Conservation (phyloP, 768 basidiomycete genomes). For the Phlebiopsis flavidoalba region DNA sequence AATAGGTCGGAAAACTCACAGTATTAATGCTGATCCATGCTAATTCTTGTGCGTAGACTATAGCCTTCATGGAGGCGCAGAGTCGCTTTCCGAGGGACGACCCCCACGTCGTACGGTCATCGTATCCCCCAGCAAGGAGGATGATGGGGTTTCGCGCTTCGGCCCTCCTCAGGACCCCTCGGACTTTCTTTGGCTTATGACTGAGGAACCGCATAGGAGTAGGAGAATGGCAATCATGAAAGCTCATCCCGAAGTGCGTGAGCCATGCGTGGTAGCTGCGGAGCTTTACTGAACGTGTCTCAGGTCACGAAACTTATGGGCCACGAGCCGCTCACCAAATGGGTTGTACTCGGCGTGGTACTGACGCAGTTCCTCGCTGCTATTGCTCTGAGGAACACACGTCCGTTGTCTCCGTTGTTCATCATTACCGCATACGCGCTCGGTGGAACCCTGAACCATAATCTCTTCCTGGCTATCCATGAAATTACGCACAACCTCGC, state of each 20-base stretch:
- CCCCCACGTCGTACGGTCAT: constrained; percentile 29
- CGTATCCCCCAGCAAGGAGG: constrained; percentile 46
- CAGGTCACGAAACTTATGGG: constrained; percentile 98
- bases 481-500: constrained; percentile 98
- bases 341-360: constrained; percentile 80
- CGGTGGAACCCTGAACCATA: constrained; percentile 96
- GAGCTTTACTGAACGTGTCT: neutral
- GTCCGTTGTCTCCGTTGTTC: constrained; percentile 68
- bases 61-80: constrained; percentile 81
- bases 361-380: constrained; percentile 66
- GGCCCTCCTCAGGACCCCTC: constrained; percentile 66
- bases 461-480: constrained; percentile 96
- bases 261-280: neutral
- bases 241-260: constrained; percentile 81
- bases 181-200: constrained; percentile 96
- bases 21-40: neutral
- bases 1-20: neutral
- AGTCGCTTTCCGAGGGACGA: constrained; percentile 56
- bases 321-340: constrained; percentile 88
- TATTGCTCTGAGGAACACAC: constrained; percentile 58
- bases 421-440: constrained; percentile 75
- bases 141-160: constrained; percentile 37
- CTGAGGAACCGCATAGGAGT: constrained; percentile 93
- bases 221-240: constrained; percentile 88
- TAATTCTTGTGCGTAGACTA: constrained; percentile 45